Evolutionary conservation across 352 stramenopile genomes (phyloP).

Genomic region (Globisporangium emineosum): DNA sequence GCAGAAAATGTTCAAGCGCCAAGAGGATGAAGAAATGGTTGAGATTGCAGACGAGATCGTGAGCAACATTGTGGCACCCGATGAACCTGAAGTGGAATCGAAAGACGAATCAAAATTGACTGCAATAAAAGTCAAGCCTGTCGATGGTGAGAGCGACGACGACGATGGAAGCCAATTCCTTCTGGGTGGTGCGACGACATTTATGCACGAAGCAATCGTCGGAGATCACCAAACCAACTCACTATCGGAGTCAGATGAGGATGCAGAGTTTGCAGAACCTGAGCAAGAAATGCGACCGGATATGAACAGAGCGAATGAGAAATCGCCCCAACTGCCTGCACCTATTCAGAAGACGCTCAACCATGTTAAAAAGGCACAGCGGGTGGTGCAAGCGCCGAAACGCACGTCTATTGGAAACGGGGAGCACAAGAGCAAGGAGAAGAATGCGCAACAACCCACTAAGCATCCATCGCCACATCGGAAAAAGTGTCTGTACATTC

Average conservation of each 20-base stretch:
- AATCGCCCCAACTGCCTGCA: not conserved
- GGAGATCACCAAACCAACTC: constrained; percentile 5
- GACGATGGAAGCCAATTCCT: constrained; percentile 6
- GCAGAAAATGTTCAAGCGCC: constrained; percentile 5
- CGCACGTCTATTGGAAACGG: not conserved
- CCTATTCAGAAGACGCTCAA: constrained; percentile 6
- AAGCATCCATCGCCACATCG: not conserved
- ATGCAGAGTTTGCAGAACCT: not conserved
- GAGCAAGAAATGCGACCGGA: constrained; percentile 11
- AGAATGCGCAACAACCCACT: not conserved
- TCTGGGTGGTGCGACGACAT: constrained; percentile 7
- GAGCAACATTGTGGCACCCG: constrained; percentile 6
- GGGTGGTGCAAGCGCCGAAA: not conserved
- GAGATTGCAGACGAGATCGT: constrained; percentile 20
- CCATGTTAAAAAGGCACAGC: constrained; percentile 1
- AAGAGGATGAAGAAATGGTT: constrained; percentile 21
- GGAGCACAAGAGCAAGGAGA: not conserved
- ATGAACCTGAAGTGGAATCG: not conserved
- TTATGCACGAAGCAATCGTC: constrained; percentile 18
- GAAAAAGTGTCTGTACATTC: constrained; percentile 15
- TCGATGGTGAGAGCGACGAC: constrained; percentile 1
- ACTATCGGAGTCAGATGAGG: constrained; percentile 2
- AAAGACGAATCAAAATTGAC: not conserved
- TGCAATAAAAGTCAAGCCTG: not conserved
- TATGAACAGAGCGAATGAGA: not conserved